These are phyloP conservation scores for Pseudonectria foliicola DNA, from an alignment of 2,329 filamentous ascomycete species.

Conservation along the genomic window DNA sequence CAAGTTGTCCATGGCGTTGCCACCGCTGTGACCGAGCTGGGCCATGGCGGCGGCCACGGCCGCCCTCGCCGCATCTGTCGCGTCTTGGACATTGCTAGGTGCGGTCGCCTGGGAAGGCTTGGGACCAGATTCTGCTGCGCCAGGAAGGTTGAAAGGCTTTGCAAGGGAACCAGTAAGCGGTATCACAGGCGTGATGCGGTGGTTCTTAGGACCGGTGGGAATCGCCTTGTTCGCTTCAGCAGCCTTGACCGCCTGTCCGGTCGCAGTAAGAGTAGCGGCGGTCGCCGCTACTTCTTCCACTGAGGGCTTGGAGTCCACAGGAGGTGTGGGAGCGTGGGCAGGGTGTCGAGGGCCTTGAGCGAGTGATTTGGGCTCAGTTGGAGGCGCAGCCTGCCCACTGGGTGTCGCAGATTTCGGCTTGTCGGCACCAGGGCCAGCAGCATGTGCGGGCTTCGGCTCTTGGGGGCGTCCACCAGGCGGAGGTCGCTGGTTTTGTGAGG, in stretches of 20 bases:
- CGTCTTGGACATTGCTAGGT: conserved; percentile 48
- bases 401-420: conserved; percentile 42
- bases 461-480: conserved; percentile 34
- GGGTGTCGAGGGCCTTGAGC: conserved; percentile 40
- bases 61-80: conserved; percentile 66
- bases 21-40: conserved; percentile 46
- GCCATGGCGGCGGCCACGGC: conserved; percentile 78
- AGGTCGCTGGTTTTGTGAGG: conserved; percentile 47
- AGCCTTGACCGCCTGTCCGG: conserved; percentile 30
- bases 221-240: conserved; percentile 30
- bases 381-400: conserved; percentile 36
- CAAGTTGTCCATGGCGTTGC: conserved; percentile 59
- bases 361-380: conserved; percentile 47
- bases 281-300: conserved; percentile 35
- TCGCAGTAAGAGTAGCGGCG: conserved; percentile 35
- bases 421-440: conserved; percentile 40
- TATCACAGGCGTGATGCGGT: conserved; percentile 57
- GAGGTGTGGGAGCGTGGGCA: conserved; percentile 51
- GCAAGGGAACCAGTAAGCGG: conserved; percentile 47
- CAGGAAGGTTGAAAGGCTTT: conserved; percentile 32
- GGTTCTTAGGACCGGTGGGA: conserved; percentile 42
- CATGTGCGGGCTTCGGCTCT: conserved; percentile 42
- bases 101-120: conserved; percentile 31
- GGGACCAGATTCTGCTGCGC: conserved; percentile 24
- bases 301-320: conserved; percentile 62